Evolutionary conservation across 371 early-diverging fungal genomes (phyloP).

Genomic region (Circinella umbellata): DNA sequence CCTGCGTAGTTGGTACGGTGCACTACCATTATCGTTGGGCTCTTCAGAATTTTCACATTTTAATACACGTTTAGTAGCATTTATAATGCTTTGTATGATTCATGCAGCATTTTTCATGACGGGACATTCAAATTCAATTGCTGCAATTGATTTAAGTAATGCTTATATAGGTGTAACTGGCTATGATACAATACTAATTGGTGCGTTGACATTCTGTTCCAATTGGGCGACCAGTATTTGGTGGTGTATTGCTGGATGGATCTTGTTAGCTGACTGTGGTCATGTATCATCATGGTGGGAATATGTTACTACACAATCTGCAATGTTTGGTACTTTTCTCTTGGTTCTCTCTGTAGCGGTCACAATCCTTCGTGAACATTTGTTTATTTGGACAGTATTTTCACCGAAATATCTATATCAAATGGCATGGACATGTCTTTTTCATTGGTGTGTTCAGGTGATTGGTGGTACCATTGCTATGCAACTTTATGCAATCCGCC

Average conservation of each 20-base stretch:
- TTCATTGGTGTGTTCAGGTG: conserved; percentile 49
- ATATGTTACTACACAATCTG: conserved; percentile 45
- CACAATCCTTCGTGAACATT: conserved; percentile 69
- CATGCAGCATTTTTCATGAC: conserved; percentile 69
- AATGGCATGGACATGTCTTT: conserved; percentile 66
- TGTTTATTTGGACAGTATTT: conserved; percentile 89
- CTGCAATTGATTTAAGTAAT: conserved; percentile 78
- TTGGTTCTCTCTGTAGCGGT: conserved; percentile 66
- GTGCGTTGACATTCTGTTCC: conserved; percentile 67
- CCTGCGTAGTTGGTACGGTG: conserved; percentile 41
- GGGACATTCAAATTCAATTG: conserved; percentile 81
- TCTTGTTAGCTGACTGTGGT: conserved; percentile 23
- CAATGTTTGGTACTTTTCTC: conserved; percentile 57
- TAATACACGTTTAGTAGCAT: conserved; percentile 10
- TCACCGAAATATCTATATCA: conserved; percentile 85
- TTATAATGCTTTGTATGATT: conserved; percentile 35
- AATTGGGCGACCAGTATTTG: conserved; percentile 80
- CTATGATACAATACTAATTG: conserved; percentile 66
- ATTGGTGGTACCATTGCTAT: conserved; percentile 22
- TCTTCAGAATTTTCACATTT: background rate
- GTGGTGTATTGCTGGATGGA: conserved; percentile 63
- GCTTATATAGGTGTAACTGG: conserved; percentile 77
- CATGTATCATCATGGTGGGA: conserved; percentile 30
- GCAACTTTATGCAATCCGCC: background rate
- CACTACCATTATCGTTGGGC: background rate